phyloP scores from a whole-genome alignment of 2,329 filamentous ascomycete species.

The Talaromyces funiculosus region DNA sequence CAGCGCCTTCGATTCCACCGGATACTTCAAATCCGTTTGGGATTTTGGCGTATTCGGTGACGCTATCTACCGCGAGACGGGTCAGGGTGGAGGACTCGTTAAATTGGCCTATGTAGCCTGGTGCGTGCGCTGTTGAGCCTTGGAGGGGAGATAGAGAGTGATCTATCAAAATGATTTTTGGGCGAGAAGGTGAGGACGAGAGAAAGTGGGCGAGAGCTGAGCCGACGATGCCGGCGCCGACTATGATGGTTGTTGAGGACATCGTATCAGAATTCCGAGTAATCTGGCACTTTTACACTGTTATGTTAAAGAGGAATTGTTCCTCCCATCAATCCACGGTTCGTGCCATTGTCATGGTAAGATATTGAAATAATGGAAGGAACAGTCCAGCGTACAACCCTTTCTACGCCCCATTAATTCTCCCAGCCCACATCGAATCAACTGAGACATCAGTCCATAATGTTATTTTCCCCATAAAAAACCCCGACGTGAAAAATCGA shows the following conservation, averaged over 20 bases:
- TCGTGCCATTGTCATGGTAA: neutral
- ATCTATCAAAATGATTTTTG: slow-evolving; percentile 23
- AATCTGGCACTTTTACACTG: neutral
- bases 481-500: neutral
- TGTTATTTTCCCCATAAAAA: neutral
- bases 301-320: neutral
- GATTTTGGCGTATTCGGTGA: slow-evolving; percentile 25
- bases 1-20: slow-evolving; percentile 24
- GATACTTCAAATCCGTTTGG: slow-evolving; percentile 24
- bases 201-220: slow-evolving; percentile 29
- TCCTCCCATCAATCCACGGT: neutral
- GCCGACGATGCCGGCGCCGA: slow-evolving; percentile 33
- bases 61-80: slow-evolving; percentile 26
- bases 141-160: slow-evolving; percentile 21
- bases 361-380: neutral
- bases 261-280: neutral
- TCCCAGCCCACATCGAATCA: neutral
- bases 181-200: slow-evolving; percentile 16
- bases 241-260: neutral
- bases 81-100: slow-evolving; percentile 29
- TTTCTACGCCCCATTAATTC: neutral
- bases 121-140: slow-evolving; percentile 31
- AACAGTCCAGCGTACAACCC: neutral
- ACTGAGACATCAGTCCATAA: neutral
- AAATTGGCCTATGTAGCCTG: slow-evolving; percentile 32